Percentiles rank a stretch among this genome's conserved stretches.
Conservation (phyloP, 2,329 filamentous ascomycete species). For the Chaetomium globosum region DNA sequence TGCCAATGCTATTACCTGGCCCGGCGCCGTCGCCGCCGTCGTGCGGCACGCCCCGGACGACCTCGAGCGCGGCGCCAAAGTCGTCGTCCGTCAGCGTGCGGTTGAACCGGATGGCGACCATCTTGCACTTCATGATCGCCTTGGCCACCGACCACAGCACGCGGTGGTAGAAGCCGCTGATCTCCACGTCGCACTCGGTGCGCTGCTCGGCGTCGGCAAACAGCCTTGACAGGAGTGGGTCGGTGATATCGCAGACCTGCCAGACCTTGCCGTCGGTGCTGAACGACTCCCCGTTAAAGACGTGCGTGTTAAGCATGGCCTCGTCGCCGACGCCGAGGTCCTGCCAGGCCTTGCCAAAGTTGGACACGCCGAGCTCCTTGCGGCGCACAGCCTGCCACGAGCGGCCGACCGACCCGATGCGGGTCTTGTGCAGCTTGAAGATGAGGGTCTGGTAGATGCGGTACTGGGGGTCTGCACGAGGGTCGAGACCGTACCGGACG, state of each 20-base stretch:
- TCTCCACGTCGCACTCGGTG: slow-evolving; percentile 58
- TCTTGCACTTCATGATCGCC: slow-evolving; percentile 84
- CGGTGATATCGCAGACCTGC: slow-evolving; percentile 90
- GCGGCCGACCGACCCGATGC: slow-evolving; percentile 50
- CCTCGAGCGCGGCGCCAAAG: slow-evolving; percentile 49
- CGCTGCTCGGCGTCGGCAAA: slow-evolving; percentile 66
- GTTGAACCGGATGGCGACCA: slow-evolving; percentile 66
- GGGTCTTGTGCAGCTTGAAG: slow-evolving; percentile 70
- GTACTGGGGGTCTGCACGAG: slow-evolving; percentile 73
- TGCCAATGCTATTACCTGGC: slow-evolving; percentile 40
- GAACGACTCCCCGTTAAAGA: slow-evolving; percentile 79
- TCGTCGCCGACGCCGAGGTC: slow-evolving; percentile 33
- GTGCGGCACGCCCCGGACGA: slow-evolving; percentile 29
- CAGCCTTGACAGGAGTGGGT: slow-evolving; percentile 70
- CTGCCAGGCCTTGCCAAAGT: slow-evolving; percentile 39
- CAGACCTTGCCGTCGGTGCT: slow-evolving; percentile 84
- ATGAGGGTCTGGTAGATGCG: slow-evolving; percentile 86
- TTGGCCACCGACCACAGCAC: slow-evolving; percentile 83
- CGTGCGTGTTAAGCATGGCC: slow-evolving; percentile 56
- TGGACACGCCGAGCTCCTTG: slow-evolving; percentile 37
- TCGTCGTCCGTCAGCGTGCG: slow-evolving; percentile 54
- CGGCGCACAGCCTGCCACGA: slow-evolving; percentile 55
- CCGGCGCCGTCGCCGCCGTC: slow-evolving; percentile 35
- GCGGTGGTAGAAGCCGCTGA: slow-evolving; percentile 82
- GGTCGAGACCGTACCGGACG: slow-evolving; percentile 83